phyloP scores from a whole-genome alignment of 306 rosid genomes.

The Chamaecrista fasciculata region DNA sequence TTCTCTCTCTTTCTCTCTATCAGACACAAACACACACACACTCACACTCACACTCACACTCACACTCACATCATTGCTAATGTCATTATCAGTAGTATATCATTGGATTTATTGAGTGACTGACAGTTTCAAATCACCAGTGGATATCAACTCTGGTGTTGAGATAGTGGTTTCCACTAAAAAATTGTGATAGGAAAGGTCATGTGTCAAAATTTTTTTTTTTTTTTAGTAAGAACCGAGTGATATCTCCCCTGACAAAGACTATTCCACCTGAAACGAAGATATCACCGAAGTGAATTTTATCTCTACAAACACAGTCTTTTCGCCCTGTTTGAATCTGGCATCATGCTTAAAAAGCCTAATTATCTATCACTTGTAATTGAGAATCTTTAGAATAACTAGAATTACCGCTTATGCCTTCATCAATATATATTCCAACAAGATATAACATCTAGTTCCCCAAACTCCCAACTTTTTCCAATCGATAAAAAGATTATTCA shows the following conservation, averaged over 20 bases:
- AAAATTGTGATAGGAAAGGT: constrained; percentile 14
- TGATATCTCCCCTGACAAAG: too few species aligned
- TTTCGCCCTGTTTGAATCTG: too few species aligned
- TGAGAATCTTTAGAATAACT: background rate
- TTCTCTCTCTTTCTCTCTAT: background rate
- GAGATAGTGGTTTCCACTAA: background rate
- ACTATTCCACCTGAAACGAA: too few species aligned
- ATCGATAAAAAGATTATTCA: background rate
- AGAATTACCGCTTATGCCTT: background rate
- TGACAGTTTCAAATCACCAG: background rate
- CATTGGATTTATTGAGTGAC: background rate
- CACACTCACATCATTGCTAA: background rate
- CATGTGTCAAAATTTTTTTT: background rate
- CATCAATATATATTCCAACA: background rate
- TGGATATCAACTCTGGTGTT: background rate
- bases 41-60: too few species aligned
- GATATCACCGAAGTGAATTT: too few species aligned
- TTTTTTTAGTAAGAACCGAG: too few species aligned
- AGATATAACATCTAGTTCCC: background rate
- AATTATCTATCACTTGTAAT: too few species aligned
- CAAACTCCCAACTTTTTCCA: background rate
- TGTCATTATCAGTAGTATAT: background rate
- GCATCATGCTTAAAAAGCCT: too few species aligned
- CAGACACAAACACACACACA: too few species aligned
- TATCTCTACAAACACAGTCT: too few species aligned